These are phyloP conservation scores for Talaromyces trachyspermus DNA, from an alignment of 495 filamentous ascomycete species.

Conservation along the genomic window DNA sequence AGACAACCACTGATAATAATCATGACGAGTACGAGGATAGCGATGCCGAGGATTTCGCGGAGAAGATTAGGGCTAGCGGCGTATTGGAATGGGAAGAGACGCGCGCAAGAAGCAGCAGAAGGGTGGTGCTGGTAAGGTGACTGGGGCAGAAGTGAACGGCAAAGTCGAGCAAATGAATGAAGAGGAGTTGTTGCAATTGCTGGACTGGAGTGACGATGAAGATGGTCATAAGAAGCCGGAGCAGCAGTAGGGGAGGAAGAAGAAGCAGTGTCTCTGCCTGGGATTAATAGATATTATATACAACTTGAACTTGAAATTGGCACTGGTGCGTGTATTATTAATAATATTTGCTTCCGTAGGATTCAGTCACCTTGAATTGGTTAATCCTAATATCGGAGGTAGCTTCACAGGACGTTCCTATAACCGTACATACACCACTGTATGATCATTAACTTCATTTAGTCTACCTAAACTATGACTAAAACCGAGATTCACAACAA, in stretches of 20 bases:
- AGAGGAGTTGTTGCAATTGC: slow-evolving; percentile 58
- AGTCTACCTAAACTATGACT: too few species aligned
- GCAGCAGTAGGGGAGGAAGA: slow-evolving; percentile 16
- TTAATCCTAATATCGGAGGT: too few species aligned
- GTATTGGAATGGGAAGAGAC: slow-evolving; percentile 43
- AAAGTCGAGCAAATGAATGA: slow-evolving; percentile 37
- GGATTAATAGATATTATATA: neutral
- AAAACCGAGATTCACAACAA: too few species aligned
- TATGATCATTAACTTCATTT: too few species aligned
- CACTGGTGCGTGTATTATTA: too few species aligned
- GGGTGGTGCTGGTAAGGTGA: slow-evolving; percentile 42
- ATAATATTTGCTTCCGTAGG: too few species aligned
- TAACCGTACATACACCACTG: too few species aligned
- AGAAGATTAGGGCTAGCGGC: slow-evolving; percentile 27
- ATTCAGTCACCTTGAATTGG: too few species aligned
- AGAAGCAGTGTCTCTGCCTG: slow-evolving; percentile 4
- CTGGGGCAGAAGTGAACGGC: slow-evolving; percentile 41
- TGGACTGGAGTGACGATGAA: slow-evolving; percentile 49
- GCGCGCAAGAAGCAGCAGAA: slow-evolving; percentile 57
- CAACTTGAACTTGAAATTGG: too few species aligned
- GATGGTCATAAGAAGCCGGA: too few species aligned
- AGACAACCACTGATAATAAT: neutral
- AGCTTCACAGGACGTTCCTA: too few species aligned
- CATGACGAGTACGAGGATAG: slow-evolving; percentile 2
- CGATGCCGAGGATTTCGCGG: slow-evolving; percentile 17